phyloP scores from a whole-genome alignment of 2,329 filamentous ascomycete genomes.

The Knufia petricola region DNA sequence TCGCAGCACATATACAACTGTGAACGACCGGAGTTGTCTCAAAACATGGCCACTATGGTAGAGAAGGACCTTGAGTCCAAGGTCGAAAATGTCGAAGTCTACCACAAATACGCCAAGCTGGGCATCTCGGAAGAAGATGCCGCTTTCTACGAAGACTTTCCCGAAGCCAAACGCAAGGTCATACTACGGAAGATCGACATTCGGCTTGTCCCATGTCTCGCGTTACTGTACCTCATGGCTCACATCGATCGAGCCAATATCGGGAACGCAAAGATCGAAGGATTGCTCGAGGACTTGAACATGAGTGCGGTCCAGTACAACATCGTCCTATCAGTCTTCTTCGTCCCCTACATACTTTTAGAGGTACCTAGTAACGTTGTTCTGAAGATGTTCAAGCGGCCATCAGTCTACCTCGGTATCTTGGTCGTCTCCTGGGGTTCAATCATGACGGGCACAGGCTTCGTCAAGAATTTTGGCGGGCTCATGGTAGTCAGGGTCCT shows the following conservation, averaged over 20 bases:
- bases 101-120: constrained; percentile 2
- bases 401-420: constrained; percentile 4
- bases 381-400: constrained; percentile 9
- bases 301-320: constrained; percentile 56
- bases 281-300: constrained; percentile 48
- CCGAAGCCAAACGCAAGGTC: background rate
- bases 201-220: constrained; percentile 35
- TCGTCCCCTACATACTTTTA: constrained; percentile 40
- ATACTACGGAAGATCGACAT: constrained; percentile 37
- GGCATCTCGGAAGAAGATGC: constrained; percentile 5
- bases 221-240: constrained; percentile 29
- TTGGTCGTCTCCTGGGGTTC: constrained; percentile 11
- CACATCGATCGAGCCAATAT: constrained; percentile 53
- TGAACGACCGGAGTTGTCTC: too few species aligned
- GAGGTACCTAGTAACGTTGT: constrained; percentile 11
- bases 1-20: too few species aligned
- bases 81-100: constrained; percentile 5
- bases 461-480: constrained; percentile 34
- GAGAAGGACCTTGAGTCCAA: constrained; percentile 9
- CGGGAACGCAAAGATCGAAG: constrained; percentile 58
- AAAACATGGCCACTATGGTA: background rate
- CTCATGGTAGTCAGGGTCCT: constrained; percentile 34
- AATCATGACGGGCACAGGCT: constrained; percentile 34
- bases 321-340: constrained; percentile 69
- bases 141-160: constrained; percentile 1